Evolutionary conservation across 331 rosid genomes (phyloP).

Genomic region (Spiraea crenata): DNA sequence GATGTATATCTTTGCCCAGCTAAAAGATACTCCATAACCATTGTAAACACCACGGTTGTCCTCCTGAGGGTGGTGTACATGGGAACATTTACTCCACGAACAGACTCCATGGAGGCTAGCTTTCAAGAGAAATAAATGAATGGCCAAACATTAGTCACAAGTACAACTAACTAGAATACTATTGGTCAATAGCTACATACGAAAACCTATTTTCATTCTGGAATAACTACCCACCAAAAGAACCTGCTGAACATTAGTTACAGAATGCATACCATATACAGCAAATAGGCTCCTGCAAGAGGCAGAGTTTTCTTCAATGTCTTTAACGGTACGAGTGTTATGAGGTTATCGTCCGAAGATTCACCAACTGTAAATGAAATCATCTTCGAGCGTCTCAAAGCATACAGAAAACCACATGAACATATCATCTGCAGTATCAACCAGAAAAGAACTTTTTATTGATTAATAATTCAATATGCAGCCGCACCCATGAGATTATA

Average conservation of each 20-base stretch:
- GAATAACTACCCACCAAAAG: neutral
- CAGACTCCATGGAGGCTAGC: constrained; percentile 96
- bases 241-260: constrained; percentile 4
- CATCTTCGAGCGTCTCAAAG: constrained; percentile 64
- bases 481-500: neutral
- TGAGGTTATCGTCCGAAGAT: constrained; percentile 52
- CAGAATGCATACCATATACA: constrained; percentile 72
- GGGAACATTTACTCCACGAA: constrained; percentile 97
- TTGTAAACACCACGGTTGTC: constrained; percentile 91
- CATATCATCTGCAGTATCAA: constrained; percentile 64
- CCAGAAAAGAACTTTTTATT: neutral
- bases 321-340: constrained; percentile 59
- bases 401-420: constrained; percentile 72
- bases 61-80: constrained; percentile 97
- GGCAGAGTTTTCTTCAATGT: constrained; percentile 82
- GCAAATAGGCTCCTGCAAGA: constrained; percentile 82
- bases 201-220: neutral
- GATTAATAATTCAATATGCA: constrained; percentile 18
- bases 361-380: constrained; percentile 68
- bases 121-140: constrained; percentile 57
- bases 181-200: neutral
- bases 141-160: constrained; percentile 16
- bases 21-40: constrained; percentile 71
- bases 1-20: constrained; percentile 77
- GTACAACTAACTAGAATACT: constrained; percentile 7